Evolutionary conservation across 1,139 yeast species (phyloP).

Genomic region (Geotrichum histeridarum): DNA sequence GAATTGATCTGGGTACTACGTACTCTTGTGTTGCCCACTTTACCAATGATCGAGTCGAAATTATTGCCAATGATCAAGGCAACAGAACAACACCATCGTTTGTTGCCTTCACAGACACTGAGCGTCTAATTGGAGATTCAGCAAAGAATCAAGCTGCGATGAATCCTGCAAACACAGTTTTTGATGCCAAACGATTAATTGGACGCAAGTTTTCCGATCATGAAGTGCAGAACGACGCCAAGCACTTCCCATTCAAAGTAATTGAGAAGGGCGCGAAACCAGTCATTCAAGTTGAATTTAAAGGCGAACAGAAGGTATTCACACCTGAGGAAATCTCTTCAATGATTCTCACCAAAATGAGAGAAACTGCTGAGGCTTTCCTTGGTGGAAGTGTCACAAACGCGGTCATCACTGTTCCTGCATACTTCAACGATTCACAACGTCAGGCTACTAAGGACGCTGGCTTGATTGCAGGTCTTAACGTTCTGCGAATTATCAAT

Average conservation of each 20-base stretch:
- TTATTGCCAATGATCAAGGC: constrained; percentile 97
- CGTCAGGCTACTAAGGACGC: constrained; percentile 97
- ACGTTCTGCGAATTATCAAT: constrained; percentile 89
- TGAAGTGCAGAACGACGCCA: constrained; percentile 86
- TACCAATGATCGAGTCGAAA: constrained; percentile 86
- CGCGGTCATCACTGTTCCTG: constrained; percentile 92
- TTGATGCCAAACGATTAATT: constrained; percentile 94
- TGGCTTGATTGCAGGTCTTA: constrained; percentile 92
- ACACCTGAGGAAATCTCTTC: constrained; percentile 95
- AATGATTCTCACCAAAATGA: constrained; percentile 92
- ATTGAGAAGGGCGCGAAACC: constrained; percentile 83
- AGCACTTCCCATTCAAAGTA: constrained; percentile 95
- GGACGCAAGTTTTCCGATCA: constrained; percentile 88
- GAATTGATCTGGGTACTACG: constrained; percentile 97
- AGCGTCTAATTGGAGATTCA: constrained; percentile 97
- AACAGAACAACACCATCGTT: constrained; percentile 96
- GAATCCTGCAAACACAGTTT: constrained; percentile 92
- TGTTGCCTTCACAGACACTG: constrained; percentile 93
- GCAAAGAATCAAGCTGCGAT: constrained; percentile 98
- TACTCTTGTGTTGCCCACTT: constrained; percentile 98
- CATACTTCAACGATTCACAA: constrained; percentile 91
- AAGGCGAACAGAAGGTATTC: constrained; percentile 88
- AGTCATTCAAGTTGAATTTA: constrained; percentile 83
- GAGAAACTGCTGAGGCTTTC: constrained; percentile 91
- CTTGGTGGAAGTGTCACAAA: constrained; percentile 80